These are phyloP conservation scores for Fusarium xylarioides DNA, from an alignment of 2,329 filamentous ascomycete species.

Conservation along the genomic window DNA sequence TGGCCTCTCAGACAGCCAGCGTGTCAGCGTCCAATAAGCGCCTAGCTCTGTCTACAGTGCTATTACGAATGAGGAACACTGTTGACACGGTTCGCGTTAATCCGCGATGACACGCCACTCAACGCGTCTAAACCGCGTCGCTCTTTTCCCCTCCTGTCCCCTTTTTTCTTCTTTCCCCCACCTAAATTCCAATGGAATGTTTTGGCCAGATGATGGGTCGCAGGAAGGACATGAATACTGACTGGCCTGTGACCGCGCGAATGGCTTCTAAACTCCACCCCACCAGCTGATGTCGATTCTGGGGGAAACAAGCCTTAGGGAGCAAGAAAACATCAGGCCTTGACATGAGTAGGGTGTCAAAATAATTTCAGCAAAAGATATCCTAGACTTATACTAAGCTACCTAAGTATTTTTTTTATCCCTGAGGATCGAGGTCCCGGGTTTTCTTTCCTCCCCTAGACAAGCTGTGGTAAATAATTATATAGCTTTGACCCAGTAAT, in stretches of 20 bases:
- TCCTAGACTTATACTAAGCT: background rate
- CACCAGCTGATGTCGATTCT: background rate
- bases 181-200: slow-evolving; percentile 32
- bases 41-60: background rate
- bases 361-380: background rate
- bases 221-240: slow-evolving; percentile 20
- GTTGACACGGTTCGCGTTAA: slow-evolving; percentile 23
- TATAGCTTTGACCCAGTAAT: too few species aligned
- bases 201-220: slow-evolving; percentile 17
- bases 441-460: background rate
- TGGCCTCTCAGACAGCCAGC: slow-evolving; percentile 11
- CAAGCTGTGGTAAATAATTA: slow-evolving; percentile 17
- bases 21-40: slow-evolving; percentile 23
- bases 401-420: background rate
- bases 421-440: background rate
- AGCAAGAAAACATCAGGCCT: background rate
- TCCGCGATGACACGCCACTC: slow-evolving; percentile 28
- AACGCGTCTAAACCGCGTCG: slow-evolving; percentile 38
- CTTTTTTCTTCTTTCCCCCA: slow-evolving; percentile 19
- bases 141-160: slow-evolving; percentile 13
- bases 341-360: background rate
- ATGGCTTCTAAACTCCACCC: background rate
- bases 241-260: slow-evolving; percentile 13
- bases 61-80: background rate
- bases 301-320: background rate